Evolutionary conservation across 129 eudicot species (phyloP).

Genomic region (Rutidosis leptorrhynchoides): DNA sequence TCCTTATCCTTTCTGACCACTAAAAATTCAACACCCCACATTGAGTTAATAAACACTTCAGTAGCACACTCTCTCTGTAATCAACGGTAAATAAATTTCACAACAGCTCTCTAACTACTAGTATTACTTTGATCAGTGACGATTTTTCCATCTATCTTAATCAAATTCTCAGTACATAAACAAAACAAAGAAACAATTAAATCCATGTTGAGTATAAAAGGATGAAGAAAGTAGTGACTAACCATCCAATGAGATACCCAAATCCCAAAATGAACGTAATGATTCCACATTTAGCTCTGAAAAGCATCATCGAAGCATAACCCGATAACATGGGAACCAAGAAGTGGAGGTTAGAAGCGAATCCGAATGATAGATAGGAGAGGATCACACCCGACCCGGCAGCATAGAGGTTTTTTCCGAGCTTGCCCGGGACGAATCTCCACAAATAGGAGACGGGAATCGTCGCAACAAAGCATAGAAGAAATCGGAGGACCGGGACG

Average conservation of each 20-base stretch:
- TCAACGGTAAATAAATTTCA: too few species aligned
- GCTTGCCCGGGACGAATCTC: constrained; percentile 77
- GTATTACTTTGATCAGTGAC: too few species aligned
- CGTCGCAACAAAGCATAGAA: constrained; percentile 75
- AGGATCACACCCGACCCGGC: constrained; percentile 68
- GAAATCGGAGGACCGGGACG: constrained; percentile 89
- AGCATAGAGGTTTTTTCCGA: constrained; percentile 76
- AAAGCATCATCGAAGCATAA: constrained; percentile 64
- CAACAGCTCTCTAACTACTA: too few species aligned
- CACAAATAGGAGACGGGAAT: constrained; percentile 78
- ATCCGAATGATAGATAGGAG: constrained; percentile 77
- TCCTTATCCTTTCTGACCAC: too few species aligned
- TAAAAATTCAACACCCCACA: too few species aligned
- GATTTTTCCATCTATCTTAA: too few species aligned
- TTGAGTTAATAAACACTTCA: too few species aligned
- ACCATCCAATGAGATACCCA: constrained; percentile 98
- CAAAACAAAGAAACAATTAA: background rate
- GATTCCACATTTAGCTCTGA: constrained; percentile 62
- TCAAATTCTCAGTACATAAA: too few species aligned
- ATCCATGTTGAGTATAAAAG: too few species aligned
- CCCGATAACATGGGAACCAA: constrained; percentile 68
- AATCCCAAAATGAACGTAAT: constrained; percentile 68
- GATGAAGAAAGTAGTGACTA: too few species aligned
- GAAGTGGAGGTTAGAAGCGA: constrained; percentile 83
- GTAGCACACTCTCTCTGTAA: too few species aligned